Evolutionary conservation across 805 yeast genomes (phyloP).

Genomic region (Myxozyma kluyveri): DNA sequence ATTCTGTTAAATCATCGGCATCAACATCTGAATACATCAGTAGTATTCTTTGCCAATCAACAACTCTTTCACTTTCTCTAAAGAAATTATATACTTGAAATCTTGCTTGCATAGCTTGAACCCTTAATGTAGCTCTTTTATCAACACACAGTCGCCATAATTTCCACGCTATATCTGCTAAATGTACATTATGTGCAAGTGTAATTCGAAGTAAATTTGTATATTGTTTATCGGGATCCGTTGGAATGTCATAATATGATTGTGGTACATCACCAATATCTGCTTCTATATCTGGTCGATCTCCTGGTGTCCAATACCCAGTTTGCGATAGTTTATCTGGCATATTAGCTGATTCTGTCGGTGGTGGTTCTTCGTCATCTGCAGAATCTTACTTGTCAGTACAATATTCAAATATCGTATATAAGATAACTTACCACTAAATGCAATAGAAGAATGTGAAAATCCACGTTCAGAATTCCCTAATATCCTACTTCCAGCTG

Average conservation of each 20-base stretch:
- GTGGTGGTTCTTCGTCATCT: not conserved
- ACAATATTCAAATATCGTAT: no score
- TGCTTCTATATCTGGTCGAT: not conserved
- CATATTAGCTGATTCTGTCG: no score
- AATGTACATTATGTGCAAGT: conserved; percentile 5
- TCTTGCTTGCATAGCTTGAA: conserved; percentile 9
- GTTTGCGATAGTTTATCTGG: not conserved
- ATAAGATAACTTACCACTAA: no score
- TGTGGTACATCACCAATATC: not conserved
- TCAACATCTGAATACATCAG: conserved; percentile 20
- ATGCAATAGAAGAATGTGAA: no score
- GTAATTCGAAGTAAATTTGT: conserved; percentile 8
- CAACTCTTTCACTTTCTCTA: conserved; percentile 8
- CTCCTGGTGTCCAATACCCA: not conserved
- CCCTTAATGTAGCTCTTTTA: conserved; percentile 1
- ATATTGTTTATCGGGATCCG: conserved; percentile 13
- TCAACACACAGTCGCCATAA: conserved; percentile 19
- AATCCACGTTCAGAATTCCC: no score
- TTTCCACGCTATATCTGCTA: conserved; percentile 13
- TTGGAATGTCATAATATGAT: conserved; percentile 6
- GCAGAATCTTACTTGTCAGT: no score
- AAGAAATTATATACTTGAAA: conserved; percentile 19
- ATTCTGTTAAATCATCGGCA: conserved; percentile 8
- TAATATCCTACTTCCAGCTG: not conserved
- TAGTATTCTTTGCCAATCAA: conserved; percentile 24